Conservation (phyloP, 164 flowering plant genomes). For the Sextonia rubra region DNA sequence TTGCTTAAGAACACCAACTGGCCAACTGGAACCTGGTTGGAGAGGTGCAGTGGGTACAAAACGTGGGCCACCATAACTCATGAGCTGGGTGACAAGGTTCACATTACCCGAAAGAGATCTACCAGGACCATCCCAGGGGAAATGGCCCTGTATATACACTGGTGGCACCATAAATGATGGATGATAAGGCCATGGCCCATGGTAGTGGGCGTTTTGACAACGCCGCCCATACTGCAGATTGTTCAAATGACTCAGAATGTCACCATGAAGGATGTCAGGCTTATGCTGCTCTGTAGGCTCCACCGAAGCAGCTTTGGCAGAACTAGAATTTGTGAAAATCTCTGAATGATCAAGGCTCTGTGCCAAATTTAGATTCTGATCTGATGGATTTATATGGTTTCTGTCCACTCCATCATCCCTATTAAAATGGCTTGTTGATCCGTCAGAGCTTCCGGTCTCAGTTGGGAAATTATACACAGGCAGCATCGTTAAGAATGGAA, state of each 20-base stretch:
- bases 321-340: slow-evolving; percentile 24
- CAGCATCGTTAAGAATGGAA: slow-evolving; percentile 80
- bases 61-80: slow-evolving; percentile 61
- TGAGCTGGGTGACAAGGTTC: slow-evolving; percentile 53
- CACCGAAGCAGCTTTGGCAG: slow-evolving; percentile 24
- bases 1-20: slow-evolving; percentile 53
- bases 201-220: slow-evolving; percentile 61
- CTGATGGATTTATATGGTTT: slow-evolving; percentile 24
- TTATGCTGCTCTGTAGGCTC: slow-evolving; percentile 40
- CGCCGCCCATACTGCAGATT: slow-evolving; percentile 81
- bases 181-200: slow-evolving; percentile 50
- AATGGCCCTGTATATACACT: slow-evolving; percentile 65
- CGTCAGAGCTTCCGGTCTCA: slow-evolving; percentile 47
- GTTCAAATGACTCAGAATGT: slow-evolving; percentile 79
- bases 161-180: slow-evolving; percentile 75
- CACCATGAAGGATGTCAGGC: slow-evolving; percentile 86
- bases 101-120: slow-evolving; percentile 69
- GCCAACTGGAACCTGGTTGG: slow-evolving; percentile 61
- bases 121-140: slow-evolving; percentile 92
- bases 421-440: slow-evolving; percentile 44
- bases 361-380: slow-evolving; percentile 45
- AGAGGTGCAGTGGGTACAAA: slow-evolving; percentile 66
- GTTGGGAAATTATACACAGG: slow-evolving; percentile 59
- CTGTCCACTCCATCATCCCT: slow-evolving; percentile 48
- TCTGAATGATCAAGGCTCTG: slow-evolving; percentile 48